These are phyloP conservation scores for Turnera subulata DNA, from an alignment of 345 rosid species.

Conservation along the genomic window DNA sequence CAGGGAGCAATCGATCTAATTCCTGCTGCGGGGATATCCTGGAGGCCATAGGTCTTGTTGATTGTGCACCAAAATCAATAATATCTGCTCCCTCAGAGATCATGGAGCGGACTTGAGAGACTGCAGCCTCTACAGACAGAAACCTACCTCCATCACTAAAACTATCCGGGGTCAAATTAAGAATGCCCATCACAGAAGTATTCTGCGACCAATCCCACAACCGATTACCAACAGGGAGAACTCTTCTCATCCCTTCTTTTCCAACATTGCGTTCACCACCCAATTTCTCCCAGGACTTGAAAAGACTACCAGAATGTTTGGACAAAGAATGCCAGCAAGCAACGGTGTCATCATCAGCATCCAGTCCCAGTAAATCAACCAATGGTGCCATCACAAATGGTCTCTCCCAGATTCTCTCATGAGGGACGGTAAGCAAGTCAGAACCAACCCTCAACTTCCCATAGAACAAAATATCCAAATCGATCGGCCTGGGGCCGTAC, in stretches of 20 bases:
- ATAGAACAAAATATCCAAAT: constrained; percentile 83
- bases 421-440: constrained; percentile 62
- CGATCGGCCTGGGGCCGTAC: constrained; percentile 86
- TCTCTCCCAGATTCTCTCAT: constrained; percentile 88
- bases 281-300: constrained; percentile 65
- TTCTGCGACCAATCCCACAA: constrained; percentile 79
- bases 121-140: constrained; percentile 56
- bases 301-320: constrained; percentile 43
- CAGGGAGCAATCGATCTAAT: constrained; percentile 63
- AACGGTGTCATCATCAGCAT: constrained; percentile 59
- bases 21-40: constrained; percentile 68
- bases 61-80: constrained; percentile 85
- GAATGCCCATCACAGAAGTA: constrained; percentile 80
- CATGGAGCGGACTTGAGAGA: constrained; percentile 69
- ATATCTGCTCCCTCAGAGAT: constrained; percentile 76
- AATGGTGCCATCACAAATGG: constrained; percentile 90
- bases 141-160: constrained; percentile 89
- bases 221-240: constrained; percentile 57
- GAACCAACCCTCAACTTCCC: constrained; percentile 63
- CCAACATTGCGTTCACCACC: constrained; percentile 79
- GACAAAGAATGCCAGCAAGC: constrained; percentile 80
- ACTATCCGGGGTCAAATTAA: constrained; percentile 93
- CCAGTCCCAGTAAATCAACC: constrained; percentile 72
- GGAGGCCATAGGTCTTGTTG: constrained; percentile 79
- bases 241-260: constrained; percentile 69